These are phyloP conservation scores for Carnegiea gigantea DNA, from an alignment of 179 eudicot species.

Conservation along the genomic window DNA sequence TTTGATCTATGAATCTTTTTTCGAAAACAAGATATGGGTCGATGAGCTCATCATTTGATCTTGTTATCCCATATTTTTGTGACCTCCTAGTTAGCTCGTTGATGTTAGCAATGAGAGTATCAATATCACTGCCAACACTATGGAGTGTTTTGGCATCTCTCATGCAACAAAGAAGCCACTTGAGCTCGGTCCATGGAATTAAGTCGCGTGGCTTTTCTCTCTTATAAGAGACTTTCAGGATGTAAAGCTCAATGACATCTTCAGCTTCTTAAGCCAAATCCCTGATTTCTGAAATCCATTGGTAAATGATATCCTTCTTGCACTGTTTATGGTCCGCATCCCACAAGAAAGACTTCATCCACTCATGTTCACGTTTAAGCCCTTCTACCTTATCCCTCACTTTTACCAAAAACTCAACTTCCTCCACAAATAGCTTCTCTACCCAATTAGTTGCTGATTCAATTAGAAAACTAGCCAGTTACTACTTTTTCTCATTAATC, in stretches of 20 bases:
- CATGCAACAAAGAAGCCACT: constrained; percentile 21
- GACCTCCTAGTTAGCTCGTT: constrained; percentile 23
- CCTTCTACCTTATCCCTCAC: constrained; percentile 25
- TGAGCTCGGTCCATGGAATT: neutral
- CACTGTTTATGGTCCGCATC: constrained; percentile 37
- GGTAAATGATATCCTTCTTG: constrained; percentile 22
- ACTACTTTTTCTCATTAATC: neutral
- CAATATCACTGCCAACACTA: constrained; percentile 21
- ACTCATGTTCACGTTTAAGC: constrained; percentile 27
- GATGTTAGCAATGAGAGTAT: constrained; percentile 15
- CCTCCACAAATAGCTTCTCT: constrained; percentile 16
- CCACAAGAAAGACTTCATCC: constrained; percentile 34
- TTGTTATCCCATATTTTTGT: constrained; percentile 18
- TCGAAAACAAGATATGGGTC: neutral
- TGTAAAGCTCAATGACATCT: constrained; percentile 28
- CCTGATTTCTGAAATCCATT: constrained; percentile 38
- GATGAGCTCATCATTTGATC: neutral
- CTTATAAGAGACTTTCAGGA: constrained; percentile 13
- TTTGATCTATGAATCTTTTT: constrained; percentile 7
- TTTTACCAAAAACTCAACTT: constrained; percentile 14
- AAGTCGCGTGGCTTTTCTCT: neutral
- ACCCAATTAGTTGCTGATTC: constrained; percentile 20
- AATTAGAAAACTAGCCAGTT: constrained; percentile 22
- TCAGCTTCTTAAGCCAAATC: constrained; percentile 40
- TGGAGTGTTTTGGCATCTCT: constrained; percentile 17